Evolutionary conservation across 2,329 filamentous ascomycete genomes (phyloP).

Genomic region (Claviceps quebecensis): DNA sequence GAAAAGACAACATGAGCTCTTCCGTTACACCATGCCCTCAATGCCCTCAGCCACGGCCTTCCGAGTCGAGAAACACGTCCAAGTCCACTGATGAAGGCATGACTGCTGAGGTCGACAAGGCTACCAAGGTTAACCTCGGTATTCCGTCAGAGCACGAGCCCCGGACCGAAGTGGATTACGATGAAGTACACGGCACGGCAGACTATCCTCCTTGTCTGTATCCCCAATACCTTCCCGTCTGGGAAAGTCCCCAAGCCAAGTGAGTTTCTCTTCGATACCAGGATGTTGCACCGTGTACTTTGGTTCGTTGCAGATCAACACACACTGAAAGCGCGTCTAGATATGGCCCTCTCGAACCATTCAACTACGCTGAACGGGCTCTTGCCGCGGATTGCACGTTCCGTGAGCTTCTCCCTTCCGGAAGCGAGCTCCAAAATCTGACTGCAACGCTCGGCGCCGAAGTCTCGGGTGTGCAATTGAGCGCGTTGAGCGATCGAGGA

Average conservation of each 20-base stretch:
- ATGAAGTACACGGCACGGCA: background rate
- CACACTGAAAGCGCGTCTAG: background rate
- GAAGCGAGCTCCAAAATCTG: conserved; percentile 16
- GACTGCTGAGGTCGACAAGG: background rate
- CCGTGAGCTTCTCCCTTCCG: background rate
- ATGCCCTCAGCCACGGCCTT: background rate
- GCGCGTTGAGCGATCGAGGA: conserved; percentile 43
- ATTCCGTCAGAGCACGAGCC: background rate
- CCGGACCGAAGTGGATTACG: background rate
- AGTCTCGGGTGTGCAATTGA: conserved; percentile 48
- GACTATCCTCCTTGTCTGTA: background rate
- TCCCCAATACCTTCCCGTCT: background rate
- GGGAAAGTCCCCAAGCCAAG: background rate
- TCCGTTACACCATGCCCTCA: too few relatives aligned
- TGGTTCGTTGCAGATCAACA: background rate
- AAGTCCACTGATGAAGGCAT: background rate
- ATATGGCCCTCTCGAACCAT: background rate
- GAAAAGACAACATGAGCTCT: too few relatives aligned
- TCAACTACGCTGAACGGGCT: background rate
- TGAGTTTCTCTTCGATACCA: background rate
- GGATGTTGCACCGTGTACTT: too few relatives aligned
- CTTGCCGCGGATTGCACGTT: background rate
- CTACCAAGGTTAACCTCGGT: background rate
- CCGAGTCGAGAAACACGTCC: background rate
- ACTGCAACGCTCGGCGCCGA: conserved; percentile 53